Base-by-base conservation (phyloP, 345 rosid species). In the Orychophragmus violaceus region DNA sequence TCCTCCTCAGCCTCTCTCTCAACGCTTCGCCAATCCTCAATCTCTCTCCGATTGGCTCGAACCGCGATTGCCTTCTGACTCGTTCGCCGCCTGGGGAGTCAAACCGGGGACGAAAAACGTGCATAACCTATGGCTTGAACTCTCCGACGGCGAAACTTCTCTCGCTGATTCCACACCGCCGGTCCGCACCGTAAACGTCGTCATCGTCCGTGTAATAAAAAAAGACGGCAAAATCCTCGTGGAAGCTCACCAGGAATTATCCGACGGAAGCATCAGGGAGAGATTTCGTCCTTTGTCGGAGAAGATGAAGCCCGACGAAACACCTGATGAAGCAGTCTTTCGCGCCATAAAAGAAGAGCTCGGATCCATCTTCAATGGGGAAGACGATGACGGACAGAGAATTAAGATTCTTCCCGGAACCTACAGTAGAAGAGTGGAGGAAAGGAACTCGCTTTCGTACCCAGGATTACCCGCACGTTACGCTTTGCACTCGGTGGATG, bases 111-210 rank as follows among this genome's bases (percentile, higher is more conserved):
- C 98, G 71, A 93, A 93, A 78, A 93, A 93, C 78, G 83, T 93
- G 59, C 94, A 93, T 62, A 93, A 93, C 64, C 98, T 93, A 81
- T 93, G 96, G 96, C 88, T 93, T 6, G 97, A 93, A 65, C 83
- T 93, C 30, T 77, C 88, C 66, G 85, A 89, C 29, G 98, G 96
- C 16, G 97, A 90, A 66, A 83, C 85, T 32, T 76, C 76, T 8
- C 88, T 93, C 29, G 77, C 79, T 14, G 96, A 93, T 36, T 73
- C 96, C 8, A 76, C 55, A 25, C 97, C 94, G 5, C 97, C 97
- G 9, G 63, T 90, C 35, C 96, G 97, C 6, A 82, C 87, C 0
- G 86, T 93, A 48, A 85, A 78, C 67, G 97, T 90, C 41, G 94
- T 85, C 3, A 68, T 83, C 2, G 91, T 85, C 17, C 84, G 83